Conservation (phyloP, 1,284 basidiomycete genomes). For the Bondarzewia mesenterica region DNA sequence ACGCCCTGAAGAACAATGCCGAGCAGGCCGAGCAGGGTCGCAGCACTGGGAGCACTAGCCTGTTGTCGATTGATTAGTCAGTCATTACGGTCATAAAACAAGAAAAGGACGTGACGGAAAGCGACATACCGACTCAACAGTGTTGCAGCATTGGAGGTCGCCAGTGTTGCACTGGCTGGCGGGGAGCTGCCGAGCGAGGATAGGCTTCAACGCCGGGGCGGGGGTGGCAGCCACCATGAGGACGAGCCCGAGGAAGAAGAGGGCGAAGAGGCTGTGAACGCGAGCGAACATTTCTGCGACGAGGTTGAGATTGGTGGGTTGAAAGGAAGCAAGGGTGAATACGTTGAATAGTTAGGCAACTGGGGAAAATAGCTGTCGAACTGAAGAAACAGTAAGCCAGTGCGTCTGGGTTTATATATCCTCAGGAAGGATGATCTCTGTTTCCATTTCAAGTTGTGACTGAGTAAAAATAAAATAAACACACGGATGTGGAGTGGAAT, state of each 20-base stretch:
- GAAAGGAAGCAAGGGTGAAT: background rate
- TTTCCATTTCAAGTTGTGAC: background rate
- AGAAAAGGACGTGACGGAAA: background rate
- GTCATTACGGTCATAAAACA: background rate
- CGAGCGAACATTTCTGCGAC: background rate
- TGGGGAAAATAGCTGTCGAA: background rate
- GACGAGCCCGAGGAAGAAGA: background rate
- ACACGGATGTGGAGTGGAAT: background rate
- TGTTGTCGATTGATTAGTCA: background rate
- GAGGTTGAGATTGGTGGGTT: no score
- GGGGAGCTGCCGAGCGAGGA: background rate
- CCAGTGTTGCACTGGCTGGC: conserved; percentile 18
- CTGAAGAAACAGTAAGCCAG: background rate
- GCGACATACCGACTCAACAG: background rate
- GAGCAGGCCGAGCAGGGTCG: conserved; percentile 12
- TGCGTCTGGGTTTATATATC: background rate
- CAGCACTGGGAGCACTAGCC: background rate
- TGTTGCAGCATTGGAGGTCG: background rate
- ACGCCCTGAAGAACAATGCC: conserved; percentile 15
- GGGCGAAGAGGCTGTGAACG: background rate
- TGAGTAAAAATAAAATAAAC: no score
- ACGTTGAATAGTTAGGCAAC: background rate
- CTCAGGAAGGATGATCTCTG: background rate
- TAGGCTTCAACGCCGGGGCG: background rate
- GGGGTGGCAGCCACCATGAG: background rate